Evolutionary conservation across 2,329 filamentous ascomycete species (phyloP), one percentile per base, ranked within the genome.

Genomic region (Stemphylium vesicarium): DNA sequence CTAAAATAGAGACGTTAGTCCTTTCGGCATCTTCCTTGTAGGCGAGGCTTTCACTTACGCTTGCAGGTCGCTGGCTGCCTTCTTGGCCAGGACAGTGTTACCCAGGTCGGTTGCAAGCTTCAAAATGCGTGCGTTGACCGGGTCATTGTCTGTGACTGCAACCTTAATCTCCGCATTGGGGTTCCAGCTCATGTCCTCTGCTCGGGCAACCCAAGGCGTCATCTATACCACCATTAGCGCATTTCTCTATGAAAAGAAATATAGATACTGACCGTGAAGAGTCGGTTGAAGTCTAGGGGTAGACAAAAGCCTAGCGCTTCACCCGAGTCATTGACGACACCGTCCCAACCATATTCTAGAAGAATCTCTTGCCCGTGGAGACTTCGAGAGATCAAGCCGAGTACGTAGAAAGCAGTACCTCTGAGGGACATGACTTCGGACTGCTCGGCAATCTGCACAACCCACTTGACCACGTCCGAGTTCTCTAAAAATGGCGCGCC

Each of bases 381-480:
- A 46, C 94, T 98, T 49, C 95, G 85, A 1, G 93, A 97, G 50
- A 99, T 94, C 53, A 99, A 80, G 0, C 95, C 95, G 0, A 99
- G 79, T 0, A 97, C 95, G 68, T 97, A 99, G 76, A 98, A 98
- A 1, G 95, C 95, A 0, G 96, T 99, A 33, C 96, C 95, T 39
- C 96, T 85, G 66, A 99, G 82, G 53, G 92, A 96, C 86, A 99
- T 89, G 44, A 99, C 90, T 63, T 93, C 88, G 37, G 95, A 93
- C 24, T 82, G 81, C 73, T 96, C 91, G 1, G 95, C 95, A 71
- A 99, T 97, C 60, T 87, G 83, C 41, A 98, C 87, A 59, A 99
- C 94, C 59, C 89, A 86, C 68, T 89, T 86, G 15, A 98, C 92
- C 33, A 98, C 92, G 62, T 97, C 91, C 33, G 87, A 91, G 51